These are phyloP conservation scores for Aspergillus bridgeri DNA, from an alignment of 495 filamentous ascomycete species.

Conservation along the genomic window DNA sequence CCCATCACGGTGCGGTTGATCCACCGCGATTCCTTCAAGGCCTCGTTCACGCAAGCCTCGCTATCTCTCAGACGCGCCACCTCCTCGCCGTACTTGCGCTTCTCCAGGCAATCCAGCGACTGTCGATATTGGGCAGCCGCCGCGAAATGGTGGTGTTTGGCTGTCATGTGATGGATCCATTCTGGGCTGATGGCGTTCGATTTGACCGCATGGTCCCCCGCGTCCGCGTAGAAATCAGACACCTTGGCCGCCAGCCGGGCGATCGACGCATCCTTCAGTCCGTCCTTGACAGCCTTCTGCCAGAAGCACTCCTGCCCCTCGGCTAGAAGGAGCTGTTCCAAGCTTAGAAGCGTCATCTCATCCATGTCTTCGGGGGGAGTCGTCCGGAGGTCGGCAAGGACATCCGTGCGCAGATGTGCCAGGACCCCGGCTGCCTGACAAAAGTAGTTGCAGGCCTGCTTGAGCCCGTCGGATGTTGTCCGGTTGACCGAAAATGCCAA, in stretches of 20 bases:
- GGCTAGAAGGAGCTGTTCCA: slow-evolving; percentile 80
- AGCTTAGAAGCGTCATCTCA: slow-evolving; percentile 73
- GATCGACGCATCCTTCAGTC: slow-evolving; percentile 85
- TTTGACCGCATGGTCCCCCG: slow-evolving; percentile 80
- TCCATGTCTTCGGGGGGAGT: slow-evolving; percentile 97
- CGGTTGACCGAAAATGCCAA: slow-evolving; percentile 80
- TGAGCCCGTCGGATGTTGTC: slow-evolving; percentile 77
- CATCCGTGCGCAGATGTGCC: slow-evolving; percentile 67
- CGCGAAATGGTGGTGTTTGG: slow-evolving; percentile 97
- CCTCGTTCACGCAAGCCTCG: slow-evolving; percentile 78
- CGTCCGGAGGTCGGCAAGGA: slow-evolving; percentile 82
- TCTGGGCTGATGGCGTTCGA: slow-evolving; percentile 86
- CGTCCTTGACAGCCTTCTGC: slow-evolving; percentile 95
- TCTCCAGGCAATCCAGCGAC: slow-evolving; percentile 88
- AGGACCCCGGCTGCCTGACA: slow-evolving; percentile 85
- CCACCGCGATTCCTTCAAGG: slow-evolving; percentile 79
- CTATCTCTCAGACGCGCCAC: slow-evolving; percentile 82
- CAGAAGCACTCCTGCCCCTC: slow-evolving; percentile 98
- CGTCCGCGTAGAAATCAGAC: slow-evolving; percentile 83
- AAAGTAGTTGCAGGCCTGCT: slow-evolving; percentile 86
- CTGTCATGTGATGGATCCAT: slow-evolving; percentile 98
- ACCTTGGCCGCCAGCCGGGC: slow-evolving; percentile 89
- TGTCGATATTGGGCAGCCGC: slow-evolving; percentile 95
- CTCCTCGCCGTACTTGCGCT: slow-evolving; percentile 93
- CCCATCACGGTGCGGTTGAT: slow-evolving; percentile 79